Evolutionary conservation across 371 early-diverging fungal genomes (phyloP).

Genomic region (Apophysomyces trapeziformis): DNA sequence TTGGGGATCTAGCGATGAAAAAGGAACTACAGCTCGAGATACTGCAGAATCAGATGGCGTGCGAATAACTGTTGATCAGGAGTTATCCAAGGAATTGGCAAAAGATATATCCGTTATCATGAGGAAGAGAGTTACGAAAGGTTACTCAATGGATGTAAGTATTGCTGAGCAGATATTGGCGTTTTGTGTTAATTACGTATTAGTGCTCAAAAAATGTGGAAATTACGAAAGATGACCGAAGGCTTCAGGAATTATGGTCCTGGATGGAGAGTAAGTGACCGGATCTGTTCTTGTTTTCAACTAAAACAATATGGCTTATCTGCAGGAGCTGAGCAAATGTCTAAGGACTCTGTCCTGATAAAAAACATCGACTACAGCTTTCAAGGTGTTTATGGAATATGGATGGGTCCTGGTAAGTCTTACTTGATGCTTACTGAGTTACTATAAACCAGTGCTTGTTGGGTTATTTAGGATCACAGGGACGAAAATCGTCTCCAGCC

Average conservation of each 20-base stretch:
- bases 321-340: conserved; percentile 59
- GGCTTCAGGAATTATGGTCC: conserved; percentile 69
- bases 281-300: not conserved
- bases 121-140: conserved; percentile 69
- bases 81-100: conserved; percentile 36
- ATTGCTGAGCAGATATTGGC: conserved; percentile 1
- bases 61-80: not conserved
- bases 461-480: conserved; percentile 14
- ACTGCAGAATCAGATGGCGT: not conserved
- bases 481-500: conserved; percentile 44
- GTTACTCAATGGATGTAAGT: conserved; percentile 79
- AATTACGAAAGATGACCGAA: conserved; percentile 42
- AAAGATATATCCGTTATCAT: conserved; percentile 81
- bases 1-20: not conserved
- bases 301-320: not conserved
- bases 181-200: not conserved
- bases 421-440: not conserved
- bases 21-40: not conserved
- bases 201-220: conserved; percentile 47
- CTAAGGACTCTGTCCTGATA: conserved; percentile 54
- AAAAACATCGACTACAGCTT: conserved; percentile 69
- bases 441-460: not conserved
- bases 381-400: conserved; percentile 74
- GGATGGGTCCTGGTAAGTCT: conserved; percentile 36
- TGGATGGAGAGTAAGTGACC: conserved; percentile 67